Evolutionary conservation across 345 rosid species (phyloP).

Genomic region (Crucihimalaya himalaica): DNA sequence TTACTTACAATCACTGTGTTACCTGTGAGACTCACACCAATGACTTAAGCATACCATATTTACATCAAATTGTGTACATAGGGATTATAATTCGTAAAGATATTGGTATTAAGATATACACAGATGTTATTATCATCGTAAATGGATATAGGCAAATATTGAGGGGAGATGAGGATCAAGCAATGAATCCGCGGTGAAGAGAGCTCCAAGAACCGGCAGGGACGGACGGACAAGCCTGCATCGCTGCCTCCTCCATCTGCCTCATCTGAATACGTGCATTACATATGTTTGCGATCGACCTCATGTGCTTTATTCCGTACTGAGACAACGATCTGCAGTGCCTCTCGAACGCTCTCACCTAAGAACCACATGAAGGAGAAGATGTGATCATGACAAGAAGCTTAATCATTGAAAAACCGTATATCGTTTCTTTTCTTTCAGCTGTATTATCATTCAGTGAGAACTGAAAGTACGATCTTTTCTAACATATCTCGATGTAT

Average conservation of each 20-base stretch:
- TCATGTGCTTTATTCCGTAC: conserved; percentile 95
- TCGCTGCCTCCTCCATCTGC: conserved; percentile 75
- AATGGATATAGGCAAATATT: neutral
- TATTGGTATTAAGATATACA: neutral
- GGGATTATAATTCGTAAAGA: neutral
- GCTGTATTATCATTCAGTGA: neutral
- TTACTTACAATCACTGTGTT: neutral
- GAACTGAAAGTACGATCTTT: neutral
- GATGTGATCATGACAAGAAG: conserved; percentile 19
- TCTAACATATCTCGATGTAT: neutral
- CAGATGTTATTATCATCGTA: conserved; percentile 9
- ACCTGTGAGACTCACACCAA: neutral
- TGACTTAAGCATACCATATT: neutral
- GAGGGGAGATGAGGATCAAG: conserved; percentile 37
- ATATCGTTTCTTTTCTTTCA: too few species aligned
- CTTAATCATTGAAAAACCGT: neutral
- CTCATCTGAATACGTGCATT: conserved; percentile 60
- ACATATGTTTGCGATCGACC: conserved; percentile 86
- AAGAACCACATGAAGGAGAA: conserved; percentile 20
- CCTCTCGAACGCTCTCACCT: conserved; percentile 86
- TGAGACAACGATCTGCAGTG: conserved; percentile 85
- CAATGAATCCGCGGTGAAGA: conserved; percentile 73
- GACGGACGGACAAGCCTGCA: conserved; percentile 70
- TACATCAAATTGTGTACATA: neutral
- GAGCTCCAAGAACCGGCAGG: conserved; percentile 83